Base-by-base conservation (phyloP, 805 yeast genomes). In the Jamesozyma jinghongensis region DNA sequence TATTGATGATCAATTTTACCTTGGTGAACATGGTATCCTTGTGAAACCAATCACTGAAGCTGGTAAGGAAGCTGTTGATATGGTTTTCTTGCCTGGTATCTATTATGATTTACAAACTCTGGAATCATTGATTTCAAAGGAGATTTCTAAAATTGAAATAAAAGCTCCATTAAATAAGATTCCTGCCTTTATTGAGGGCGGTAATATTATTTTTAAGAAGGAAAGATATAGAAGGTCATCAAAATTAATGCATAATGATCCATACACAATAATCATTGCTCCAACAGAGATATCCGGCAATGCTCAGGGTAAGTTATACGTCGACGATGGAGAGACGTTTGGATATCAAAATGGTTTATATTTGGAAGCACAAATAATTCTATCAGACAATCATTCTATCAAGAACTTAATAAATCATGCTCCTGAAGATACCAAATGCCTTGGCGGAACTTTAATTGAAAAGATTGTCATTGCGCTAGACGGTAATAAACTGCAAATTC, bases 271-370 rank as follows among this genome's bases (percentile, higher is more conserved):
- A 29, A 69, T 80, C 2, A 63, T 88, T 33, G 85, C 84, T 0
- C 68, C 79, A 10, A 28, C 31, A 28, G 31, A 11, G 13, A 68
- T 68, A 41, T 19, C 12, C 8, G 79, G 78, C 1, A 47, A 51
- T 5, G 86, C 88, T 0, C 59, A 60, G 0, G 83, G 84, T 2
- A 67, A 66, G 4, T 57, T 88, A 26, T 88, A 87, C 57, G 61
- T 82, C 29, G 97, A 88, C 58, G 97, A 88, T 60, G 95, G 94
- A 13, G 83, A 79, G 50, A 69, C 88, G 0, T 84, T 72, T 49
- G 73, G 67, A 34, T 77, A 77, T 55, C 45, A 58, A 40, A 49
- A 63, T 2, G 82, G 81, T 5, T 78, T 75, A 20, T 79, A 46
- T 51, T 40, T 76, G 3, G 57, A 65, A 34, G 53, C 75, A 2